phyloP scores from a whole-genome alignment of 2,329 filamentous ascomycete genomes.

The Pseudogymnoascus sp. region DNA sequence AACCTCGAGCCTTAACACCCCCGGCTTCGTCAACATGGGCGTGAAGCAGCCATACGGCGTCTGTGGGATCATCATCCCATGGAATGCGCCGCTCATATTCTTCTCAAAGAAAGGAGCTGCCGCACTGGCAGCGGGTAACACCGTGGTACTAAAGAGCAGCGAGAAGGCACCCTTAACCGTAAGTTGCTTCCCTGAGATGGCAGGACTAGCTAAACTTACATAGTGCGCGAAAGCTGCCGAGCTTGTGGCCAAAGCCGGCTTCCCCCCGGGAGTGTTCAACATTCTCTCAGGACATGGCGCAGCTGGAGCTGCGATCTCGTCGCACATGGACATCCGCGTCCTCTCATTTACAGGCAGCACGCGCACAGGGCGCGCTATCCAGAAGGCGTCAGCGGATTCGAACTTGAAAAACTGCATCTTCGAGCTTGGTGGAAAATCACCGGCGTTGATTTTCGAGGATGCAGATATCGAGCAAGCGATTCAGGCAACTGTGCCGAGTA shows the following conservation, averaged over 20 bases:
- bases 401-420: constrained; percentile 45
- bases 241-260: constrained; percentile 14
- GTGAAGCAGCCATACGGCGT: constrained; percentile 34
- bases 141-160: constrained; percentile 37
- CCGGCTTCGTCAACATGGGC: neutral
- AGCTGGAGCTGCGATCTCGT: constrained; percentile 44
- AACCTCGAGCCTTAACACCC: neutral
- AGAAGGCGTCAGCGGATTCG: constrained; percentile 41
- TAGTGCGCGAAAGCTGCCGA: neutral
- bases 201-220: constrained; percentile 39
- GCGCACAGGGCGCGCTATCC: constrained; percentile 40
- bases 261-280: constrained; percentile 48
- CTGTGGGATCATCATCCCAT: constrained; percentile 43
- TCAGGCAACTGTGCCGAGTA: constrained; percentile 14
- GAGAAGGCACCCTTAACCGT: constrained; percentile 46
- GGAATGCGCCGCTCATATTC: constrained; percentile 50
- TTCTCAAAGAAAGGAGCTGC: constrained; percentile 48
- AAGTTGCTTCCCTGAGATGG: constrained; percentile 42
- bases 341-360: constrained; percentile 52
- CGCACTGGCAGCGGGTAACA: constrained; percentile 49
- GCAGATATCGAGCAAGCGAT: constrained; percentile 33
- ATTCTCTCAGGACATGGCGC: constrained; percentile 46
- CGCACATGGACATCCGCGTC: constrained; percentile 43
- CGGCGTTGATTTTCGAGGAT: constrained; percentile 46
- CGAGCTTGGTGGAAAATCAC: constrained; percentile 48